Conservation (phyloP, 2,329 filamentous ascomycete genomes). For the Onygenales sp. region DNA sequence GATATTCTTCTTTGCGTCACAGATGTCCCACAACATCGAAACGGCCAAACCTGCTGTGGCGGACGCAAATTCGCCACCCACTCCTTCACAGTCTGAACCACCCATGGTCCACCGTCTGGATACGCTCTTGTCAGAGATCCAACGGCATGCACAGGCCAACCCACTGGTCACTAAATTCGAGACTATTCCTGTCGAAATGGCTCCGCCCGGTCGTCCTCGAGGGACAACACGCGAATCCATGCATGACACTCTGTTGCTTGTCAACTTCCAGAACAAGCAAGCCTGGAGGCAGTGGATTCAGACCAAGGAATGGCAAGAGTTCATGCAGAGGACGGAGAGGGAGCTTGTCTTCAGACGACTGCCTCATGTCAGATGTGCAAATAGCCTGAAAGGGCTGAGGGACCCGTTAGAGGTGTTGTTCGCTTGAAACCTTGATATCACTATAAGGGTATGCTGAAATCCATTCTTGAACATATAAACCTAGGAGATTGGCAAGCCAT, state of each 20-base stretch:
- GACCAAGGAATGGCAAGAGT: conserved; percentile 18
- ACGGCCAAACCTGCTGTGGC: conserved; percentile 9
- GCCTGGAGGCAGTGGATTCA: conserved; percentile 17
- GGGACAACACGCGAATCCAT: conserved; percentile 13
- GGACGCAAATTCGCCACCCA: conserved; percentile 2
- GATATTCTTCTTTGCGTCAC: conserved; percentile 20
- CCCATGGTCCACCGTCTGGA: conserved; percentile 14
- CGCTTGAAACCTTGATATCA: background rate
- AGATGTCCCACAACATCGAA: conserved; percentile 18
- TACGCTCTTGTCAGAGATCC: conserved; percentile 15
- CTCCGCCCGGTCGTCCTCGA: conserved; percentile 10
- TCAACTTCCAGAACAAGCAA: conserved; percentile 17
- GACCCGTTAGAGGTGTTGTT: conserved; percentile 16
- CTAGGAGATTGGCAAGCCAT: too few relatives aligned
- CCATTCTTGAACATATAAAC: too few relatives aligned
- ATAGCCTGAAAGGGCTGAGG: conserved; percentile 18
- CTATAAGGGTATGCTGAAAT: background rate
- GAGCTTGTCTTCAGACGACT: conserved; percentile 17
- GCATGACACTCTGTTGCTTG: conserved; percentile 19
- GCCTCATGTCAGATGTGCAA: conserved; percentile 21
- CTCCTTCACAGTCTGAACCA: background rate
- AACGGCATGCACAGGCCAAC: conserved; percentile 16
- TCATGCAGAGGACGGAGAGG: conserved; percentile 17
- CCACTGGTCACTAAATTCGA: conserved; percentile 18
- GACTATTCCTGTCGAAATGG: conserved; percentile 18